Percentiles rank a stretch among this genome's conserved stretches.
These are phyloP conservation scores for Penicillium concentricum DNA, from an alignment of 2,329 filamentous ascomycete species.

Conservation along the genomic window DNA sequence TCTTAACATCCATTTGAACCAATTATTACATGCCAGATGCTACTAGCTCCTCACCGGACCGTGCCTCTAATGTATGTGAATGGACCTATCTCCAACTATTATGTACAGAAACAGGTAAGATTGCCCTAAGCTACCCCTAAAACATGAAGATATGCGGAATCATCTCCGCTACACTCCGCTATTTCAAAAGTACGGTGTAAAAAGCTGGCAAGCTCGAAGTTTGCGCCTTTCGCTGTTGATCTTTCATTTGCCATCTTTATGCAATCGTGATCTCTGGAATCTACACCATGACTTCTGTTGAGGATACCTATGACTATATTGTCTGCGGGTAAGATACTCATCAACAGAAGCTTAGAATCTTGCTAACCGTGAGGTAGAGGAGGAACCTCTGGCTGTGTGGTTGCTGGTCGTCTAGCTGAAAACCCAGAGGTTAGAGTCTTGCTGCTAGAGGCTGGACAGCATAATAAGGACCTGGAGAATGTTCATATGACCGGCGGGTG, in stretches of 20 bases:
- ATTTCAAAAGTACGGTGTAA: not conserved
- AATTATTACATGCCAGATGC: not conserved
- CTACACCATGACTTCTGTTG: conserved; percentile 15
- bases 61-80: not conserved
- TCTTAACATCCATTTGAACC: not conserved
- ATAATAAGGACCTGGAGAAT: conserved; percentile 47
- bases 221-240: not conserved
- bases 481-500: conserved; percentile 47
- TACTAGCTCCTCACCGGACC: not conserved
- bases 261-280: not conserved
- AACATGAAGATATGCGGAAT: not conserved
- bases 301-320: conserved; percentile 30
- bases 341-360: not conserved
- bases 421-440: conserved; percentile 44
- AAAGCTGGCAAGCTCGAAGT: not conserved
- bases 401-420: conserved; percentile 50
- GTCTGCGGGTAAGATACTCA: conserved; percentile 28
- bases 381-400: conserved; percentile 51
- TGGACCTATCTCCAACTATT: not conserved
- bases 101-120: not conserved
- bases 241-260: not conserved
- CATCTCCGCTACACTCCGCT: not conserved
- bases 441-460: conserved; percentile 50
- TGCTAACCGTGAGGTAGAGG: conserved; percentile 32
- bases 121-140: not conserved